phyloP scores from a whole-genome alignment of 768 basidiomycete genomes.

The Steccherinum ochraceum region DNA sequence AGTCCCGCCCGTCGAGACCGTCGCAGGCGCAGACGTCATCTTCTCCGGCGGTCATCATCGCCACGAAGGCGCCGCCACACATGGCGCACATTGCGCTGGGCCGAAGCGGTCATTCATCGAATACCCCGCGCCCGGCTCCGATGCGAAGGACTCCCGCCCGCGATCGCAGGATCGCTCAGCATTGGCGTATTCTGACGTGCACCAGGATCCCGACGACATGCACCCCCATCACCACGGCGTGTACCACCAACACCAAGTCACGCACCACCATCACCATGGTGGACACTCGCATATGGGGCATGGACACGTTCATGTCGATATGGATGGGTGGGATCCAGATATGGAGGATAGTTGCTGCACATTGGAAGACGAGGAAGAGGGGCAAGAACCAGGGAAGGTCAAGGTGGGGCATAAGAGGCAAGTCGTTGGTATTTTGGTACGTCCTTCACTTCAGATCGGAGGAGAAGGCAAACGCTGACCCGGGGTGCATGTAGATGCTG shows the following conservation, averaged over 20 bases:
- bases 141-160: not conserved
- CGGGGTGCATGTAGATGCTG: constrained; percentile 66
- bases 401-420: constrained; percentile 44
- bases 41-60: constrained; percentile 22
- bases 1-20: not conserved
- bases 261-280: too few species aligned
- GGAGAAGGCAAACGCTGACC: too few species aligned
- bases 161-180: constrained; percentile 3
- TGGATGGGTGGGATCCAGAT: constrained; percentile 12
- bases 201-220: not conserved
- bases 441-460: too few species aligned
- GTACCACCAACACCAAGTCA: constrained; percentile 5
- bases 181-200: too few species aligned
- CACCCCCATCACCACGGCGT: too few species aligned
- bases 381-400: constrained; percentile 9
- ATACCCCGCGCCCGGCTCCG: constrained; percentile 1
- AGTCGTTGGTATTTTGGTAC: constrained; percentile 67
- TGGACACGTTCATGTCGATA: constrained; percentile 14
- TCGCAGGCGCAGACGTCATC: constrained; percentile 9
- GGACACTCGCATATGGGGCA: too few species aligned
- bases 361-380: constrained; percentile 5
- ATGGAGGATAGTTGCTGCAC: too few species aligned
- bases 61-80: constrained; percentile 19
- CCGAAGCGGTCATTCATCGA: constrained; percentile 12
- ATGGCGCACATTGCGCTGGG: constrained; percentile 15